phyloP scores from a whole-genome alignment of 176 grass and related monocot species.

The Areca catechu region DNA sequence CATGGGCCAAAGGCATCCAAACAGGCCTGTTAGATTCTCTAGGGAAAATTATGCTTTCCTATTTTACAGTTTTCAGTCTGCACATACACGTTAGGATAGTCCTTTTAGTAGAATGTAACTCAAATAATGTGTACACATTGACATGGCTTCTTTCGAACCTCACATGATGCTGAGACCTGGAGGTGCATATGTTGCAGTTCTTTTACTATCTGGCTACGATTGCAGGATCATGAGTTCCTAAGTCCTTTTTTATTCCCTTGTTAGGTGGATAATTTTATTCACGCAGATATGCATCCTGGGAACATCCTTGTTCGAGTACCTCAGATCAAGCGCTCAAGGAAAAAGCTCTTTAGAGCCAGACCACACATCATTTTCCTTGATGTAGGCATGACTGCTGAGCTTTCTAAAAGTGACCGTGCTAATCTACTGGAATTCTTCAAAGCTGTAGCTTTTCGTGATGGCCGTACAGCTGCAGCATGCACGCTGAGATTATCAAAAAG shows the following conservation, averaged over 20 bases:
- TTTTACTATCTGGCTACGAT: too few relatives aligned
- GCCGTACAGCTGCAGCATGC: conserved; percentile 72
- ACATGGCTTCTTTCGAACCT: too few relatives aligned
- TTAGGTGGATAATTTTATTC: conserved; percentile 96
- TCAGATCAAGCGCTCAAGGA: conserved; percentile 41
- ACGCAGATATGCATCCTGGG: conserved; percentile 96
- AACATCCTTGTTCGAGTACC: conserved; percentile 87
- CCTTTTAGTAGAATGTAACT: too few relatives aligned
- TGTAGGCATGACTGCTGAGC: conserved; percentile 94
- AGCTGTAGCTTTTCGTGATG: conserved; percentile 80
- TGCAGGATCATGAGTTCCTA: too few relatives aligned
- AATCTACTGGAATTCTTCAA: conserved; percentile 89
- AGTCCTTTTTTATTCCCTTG: too few relatives aligned
- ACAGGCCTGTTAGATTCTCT: too few relatives aligned
- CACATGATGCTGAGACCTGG: too few relatives aligned
- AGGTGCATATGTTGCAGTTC: too few relatives aligned
- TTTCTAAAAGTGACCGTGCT: conserved; percentile 58
- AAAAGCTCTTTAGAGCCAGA: conserved; percentile 60
- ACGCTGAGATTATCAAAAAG: conserved; percentile 68
- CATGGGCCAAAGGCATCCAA: too few relatives aligned
- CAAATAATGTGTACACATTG: too few relatives aligned
- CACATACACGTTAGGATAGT: not conserved
- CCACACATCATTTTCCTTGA: conserved; percentile 93
- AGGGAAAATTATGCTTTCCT: too few relatives aligned
- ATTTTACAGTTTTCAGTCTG: too few relatives aligned